Conservation (phyloP, 768 basidiomycete genomes). For the Paxillus involutus region DNA sequence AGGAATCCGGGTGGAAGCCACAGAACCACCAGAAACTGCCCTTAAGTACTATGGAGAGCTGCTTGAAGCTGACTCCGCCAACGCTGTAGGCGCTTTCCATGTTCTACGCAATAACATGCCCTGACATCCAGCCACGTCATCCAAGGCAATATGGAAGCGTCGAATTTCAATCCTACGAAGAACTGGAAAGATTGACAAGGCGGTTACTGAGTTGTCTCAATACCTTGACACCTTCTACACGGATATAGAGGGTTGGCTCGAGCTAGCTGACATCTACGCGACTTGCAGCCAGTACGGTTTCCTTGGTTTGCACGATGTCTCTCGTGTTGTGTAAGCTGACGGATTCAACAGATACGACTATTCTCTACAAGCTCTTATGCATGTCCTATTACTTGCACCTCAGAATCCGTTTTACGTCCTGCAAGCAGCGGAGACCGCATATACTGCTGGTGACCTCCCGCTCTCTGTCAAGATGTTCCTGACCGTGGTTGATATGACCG, state of each 20-base stretch:
- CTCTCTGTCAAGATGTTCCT: slow-evolving; percentile 81
- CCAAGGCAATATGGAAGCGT: slow-evolving; percentile 74
- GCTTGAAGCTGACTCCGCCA: slow-evolving; percentile 63
- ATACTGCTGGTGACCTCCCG: slow-evolving; percentile 71
- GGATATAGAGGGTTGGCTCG: slow-evolving; percentile 86
- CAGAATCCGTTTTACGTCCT: slow-evolving; percentile 85
- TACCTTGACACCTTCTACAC: slow-evolving; percentile 87
- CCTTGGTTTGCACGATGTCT: not conserved
- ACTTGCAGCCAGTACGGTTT: slow-evolving; percentile 67
- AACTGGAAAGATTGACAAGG: slow-evolving; percentile 59
- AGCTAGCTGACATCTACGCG: slow-evolving; percentile 79
- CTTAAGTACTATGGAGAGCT: slow-evolving; percentile 63
- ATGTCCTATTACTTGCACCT: slow-evolving; percentile 78
- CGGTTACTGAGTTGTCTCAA: slow-evolving; percentile 67
- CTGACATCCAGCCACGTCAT: slow-evolving; percentile 17
- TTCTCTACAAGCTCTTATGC: slow-evolving; percentile 75
- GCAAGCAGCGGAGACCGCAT: slow-evolving; percentile 88
- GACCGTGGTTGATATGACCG: slow-evolving; percentile 75
- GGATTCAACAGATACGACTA: slow-evolving; percentile 56
- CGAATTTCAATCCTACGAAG: slow-evolving; percentile 70
- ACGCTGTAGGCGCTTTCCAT: slow-evolving; percentile 55
- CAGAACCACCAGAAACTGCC: slow-evolving; percentile 53
- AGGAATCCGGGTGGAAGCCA: slow-evolving; percentile 78
- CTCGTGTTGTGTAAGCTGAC: not conserved
- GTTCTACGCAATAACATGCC: not conserved